These are phyloP conservation scores for Penicillium occitanis DNA, from an alignment of 2,329 filamentous ascomycete species.

Conservation along the genomic window DNA sequence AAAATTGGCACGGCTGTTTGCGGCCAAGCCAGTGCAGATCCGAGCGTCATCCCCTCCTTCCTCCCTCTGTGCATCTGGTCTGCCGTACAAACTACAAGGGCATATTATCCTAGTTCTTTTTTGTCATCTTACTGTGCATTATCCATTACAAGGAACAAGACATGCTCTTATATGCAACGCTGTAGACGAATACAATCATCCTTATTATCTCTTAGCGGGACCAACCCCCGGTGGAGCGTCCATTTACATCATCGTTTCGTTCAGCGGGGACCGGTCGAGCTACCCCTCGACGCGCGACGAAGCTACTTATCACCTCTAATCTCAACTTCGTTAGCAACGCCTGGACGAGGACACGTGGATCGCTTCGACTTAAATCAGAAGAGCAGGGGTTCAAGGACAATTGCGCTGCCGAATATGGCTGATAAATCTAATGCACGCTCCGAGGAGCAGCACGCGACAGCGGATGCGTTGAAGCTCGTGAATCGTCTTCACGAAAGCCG, in stretches of 20 bases:
- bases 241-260: slow-evolving; percentile 18
- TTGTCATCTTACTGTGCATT: not conserved
- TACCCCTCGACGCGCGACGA: slow-evolving; percentile 17
- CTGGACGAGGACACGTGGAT: not conserved
- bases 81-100: not conserved
- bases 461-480: slow-evolving; percentile 39
- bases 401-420: slow-evolving; percentile 27
- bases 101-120: not conserved
- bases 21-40: not conserved
- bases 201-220: not conserved
- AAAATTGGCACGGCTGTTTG: slow-evolving; percentile 1
- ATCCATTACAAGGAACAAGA: not conserved
- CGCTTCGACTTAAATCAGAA: not conserved
- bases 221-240: not conserved
- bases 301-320: slow-evolving; percentile 1
- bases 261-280: slow-evolving; percentile 17
- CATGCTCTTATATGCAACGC: not conserved
- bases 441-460: slow-evolving; percentile 28
- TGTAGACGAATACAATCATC: slow-evolving; percentile 7
- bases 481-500: slow-evolving; percentile 62
- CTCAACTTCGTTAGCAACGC: slow-evolving; percentile 1
- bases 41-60: not conserved
- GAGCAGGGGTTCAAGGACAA: not conserved
- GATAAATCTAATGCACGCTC: slow-evolving; percentile 31
- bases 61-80: not conserved